These are phyloP conservation scores for Tricholoma hemisulphureum DNA, from an alignment of 768 basidiomycete species.

Conservation along the genomic window DNA sequence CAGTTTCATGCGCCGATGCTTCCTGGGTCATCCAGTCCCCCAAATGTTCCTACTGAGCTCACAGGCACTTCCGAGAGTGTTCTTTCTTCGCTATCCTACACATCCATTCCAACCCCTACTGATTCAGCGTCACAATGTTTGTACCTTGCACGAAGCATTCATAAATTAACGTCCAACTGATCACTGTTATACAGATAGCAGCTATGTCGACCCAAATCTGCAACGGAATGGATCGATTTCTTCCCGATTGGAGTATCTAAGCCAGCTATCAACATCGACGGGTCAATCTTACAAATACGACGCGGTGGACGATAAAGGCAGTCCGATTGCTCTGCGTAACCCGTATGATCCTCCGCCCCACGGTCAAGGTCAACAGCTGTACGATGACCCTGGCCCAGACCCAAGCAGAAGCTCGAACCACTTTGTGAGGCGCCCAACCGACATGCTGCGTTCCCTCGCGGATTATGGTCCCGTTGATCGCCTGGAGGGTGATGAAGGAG, in stretches of 20 bases:
- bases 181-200: constrained; percentile 7
- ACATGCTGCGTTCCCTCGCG: constrained; percentile 36
- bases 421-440: constrained; percentile 34
- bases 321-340: not conserved
- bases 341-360: constrained; percentile 2
- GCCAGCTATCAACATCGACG: constrained; percentile 3
- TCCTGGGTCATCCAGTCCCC: constrained; percentile 8
- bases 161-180: not conserved
- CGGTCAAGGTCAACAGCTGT: constrained; percentile 6
- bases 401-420: not conserved
- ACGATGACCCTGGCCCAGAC: constrained; percentile 3
- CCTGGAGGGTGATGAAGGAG: constrained; percentile 24
- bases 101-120: not conserved
- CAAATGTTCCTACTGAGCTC: constrained; percentile 5
- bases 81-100: constrained; percentile 2
- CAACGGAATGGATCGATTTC: constrained; percentile 13
- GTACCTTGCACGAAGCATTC: constrained; percentile 1
- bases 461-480: constrained; percentile 25
- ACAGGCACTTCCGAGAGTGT: not conserved
- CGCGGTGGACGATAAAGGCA: not conserved
- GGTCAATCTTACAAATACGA: constrained; percentile 5
- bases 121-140: constrained; percentile 10
- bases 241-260: constrained; percentile 11
- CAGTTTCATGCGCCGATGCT: constrained; percentile 8
- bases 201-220: constrained; percentile 4